These are phyloP conservation scores for Nakaseomyces kungkrabaensis DNA, from an alignment of 1,139 yeast genomes.

Conservation along the genomic window DNA sequence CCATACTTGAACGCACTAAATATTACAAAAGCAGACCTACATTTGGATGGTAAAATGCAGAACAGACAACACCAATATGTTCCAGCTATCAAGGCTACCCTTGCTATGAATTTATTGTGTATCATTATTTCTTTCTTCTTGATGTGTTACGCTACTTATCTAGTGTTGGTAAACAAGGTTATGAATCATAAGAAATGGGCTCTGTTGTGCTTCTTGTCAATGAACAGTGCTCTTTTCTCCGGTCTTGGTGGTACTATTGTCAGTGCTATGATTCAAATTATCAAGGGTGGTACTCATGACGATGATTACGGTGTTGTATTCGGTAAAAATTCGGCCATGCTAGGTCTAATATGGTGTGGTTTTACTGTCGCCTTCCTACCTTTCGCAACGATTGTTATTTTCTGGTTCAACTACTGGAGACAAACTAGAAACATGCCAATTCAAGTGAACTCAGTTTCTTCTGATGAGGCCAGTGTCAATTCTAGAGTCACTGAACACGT, in stretches of 20 bases:
- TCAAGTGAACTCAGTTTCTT: background rate
- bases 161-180: conserved; percentile 1
- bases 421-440: background rate
- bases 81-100: conserved; percentile 22
- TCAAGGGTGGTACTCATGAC: conserved; percentile 26
- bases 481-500: conserved; percentile 1
- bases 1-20: conserved; percentile 16
- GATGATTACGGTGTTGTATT: conserved; percentile 26
- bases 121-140: conserved; percentile 15
- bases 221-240: conserved; percentile 17
- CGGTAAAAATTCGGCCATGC: conserved; percentile 17
- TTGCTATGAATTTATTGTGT: conserved; percentile 20
- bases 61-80: conserved; percentile 23
- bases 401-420: conserved; percentile 2
- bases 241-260: conserved; percentile 23
- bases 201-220: conserved; percentile 6
- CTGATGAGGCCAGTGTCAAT: background rate
- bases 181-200: conserved; percentile 9
- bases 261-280: conserved; percentile 23
- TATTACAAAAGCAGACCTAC: conserved; percentile 11
- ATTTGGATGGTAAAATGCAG: conserved; percentile 20
- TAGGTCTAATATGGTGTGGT: conserved; percentile 26
- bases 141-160: conserved; percentile 8
- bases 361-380: conserved; percentile 19
- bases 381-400: background rate